phyloP scores from a whole-genome alignment of 352 stramenopile species.

The Thalassiosira ordinaria region DNA sequence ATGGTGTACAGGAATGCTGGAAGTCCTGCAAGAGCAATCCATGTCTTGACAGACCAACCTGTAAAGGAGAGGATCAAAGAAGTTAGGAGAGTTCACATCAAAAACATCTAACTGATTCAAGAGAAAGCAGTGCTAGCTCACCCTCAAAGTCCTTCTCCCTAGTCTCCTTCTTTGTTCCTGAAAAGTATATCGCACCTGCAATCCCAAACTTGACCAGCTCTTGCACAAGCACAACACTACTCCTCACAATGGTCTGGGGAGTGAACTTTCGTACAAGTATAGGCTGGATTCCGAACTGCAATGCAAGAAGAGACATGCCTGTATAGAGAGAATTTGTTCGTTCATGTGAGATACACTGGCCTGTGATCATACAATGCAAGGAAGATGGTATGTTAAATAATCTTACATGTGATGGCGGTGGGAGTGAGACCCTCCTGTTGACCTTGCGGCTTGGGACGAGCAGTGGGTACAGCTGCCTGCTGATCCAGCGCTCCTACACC shows the following conservation, averaged over 20 bases:
- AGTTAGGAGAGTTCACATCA: too few relatives aligned
- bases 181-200: conserved; percentile 51
- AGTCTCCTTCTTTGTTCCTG: conserved; percentile 31
- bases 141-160: conserved; percentile 45
- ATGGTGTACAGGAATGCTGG: conserved; percentile 65
- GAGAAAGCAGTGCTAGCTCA: conserved; percentile 22
- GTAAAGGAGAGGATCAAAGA: too few relatives aligned
- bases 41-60: conserved; percentile 57
- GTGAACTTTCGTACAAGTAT: conserved; percentile 55
- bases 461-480: neutral
- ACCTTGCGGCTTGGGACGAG: neutral
- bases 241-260: conserved; percentile 50
- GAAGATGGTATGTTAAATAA: too few relatives aligned
- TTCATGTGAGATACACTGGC: neutral
- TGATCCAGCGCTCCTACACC: too few relatives aligned
- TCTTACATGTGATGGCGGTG: conserved; percentile 37
- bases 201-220: conserved; percentile 58
- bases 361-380: too few relatives aligned
- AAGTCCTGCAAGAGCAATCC: conserved; percentile 53
- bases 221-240: conserved; percentile 56
- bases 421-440: conserved; percentile 34
- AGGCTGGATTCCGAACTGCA: conserved; percentile 65
- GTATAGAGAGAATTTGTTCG: neutral
- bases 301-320: conserved; percentile 57
- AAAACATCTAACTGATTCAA: too few relatives aligned